Evolutionary conservation across 2,329 filamentous ascomycete species (phyloP).

Genomic region (Exophiala bonariae): DNA sequence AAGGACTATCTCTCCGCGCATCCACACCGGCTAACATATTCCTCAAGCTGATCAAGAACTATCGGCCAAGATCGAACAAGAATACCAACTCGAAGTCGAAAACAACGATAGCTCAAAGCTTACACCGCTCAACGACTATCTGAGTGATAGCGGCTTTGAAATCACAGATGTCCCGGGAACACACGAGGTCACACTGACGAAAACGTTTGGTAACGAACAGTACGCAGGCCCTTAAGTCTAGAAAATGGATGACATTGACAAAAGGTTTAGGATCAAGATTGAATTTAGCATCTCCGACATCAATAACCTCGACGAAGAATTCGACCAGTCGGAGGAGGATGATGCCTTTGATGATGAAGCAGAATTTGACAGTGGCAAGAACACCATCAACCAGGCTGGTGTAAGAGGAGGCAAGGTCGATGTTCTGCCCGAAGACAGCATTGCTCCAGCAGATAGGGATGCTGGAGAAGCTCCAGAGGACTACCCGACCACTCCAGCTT

Average conservation of each 20-base stretch:
- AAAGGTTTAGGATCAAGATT: conserved; percentile 64
- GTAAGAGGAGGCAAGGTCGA: conserved; percentile 53
- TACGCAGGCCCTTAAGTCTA: conserved; percentile 45
- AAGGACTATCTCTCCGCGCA: conserved; percentile 23
- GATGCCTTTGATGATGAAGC: conserved; percentile 58
- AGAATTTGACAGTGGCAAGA: conserved; percentile 59
- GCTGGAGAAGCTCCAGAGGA: conserved; percentile 57
- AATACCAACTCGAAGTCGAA: conserved; percentile 80
- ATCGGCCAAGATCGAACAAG: conserved; percentile 78
- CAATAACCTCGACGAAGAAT: conserved; percentile 64
- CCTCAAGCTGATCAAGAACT: conserved; percentile 73
- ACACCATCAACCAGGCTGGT: conserved; percentile 55
- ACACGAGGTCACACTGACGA: conserved; percentile 82
- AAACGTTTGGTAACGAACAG: conserved; percentile 86
- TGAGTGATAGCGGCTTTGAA: conserved; percentile 82
- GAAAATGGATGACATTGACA: conserved; percentile 9
- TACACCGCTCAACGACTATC: conserved; percentile 79
- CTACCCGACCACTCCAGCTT: conserved; percentile 55
- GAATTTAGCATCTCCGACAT: conserved; percentile 84
- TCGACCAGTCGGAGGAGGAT: conserved; percentile 48
- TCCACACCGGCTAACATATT: conserved; percentile 16
- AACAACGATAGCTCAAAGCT: conserved; percentile 71
- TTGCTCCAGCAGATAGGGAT: conserved; percentile 59
- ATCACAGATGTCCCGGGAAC: conserved; percentile 76
- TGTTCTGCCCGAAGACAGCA: conserved; percentile 56